Conservation (phyloP, 768 basidiomycete species). For the Podaxis mareebaensis region DNA sequence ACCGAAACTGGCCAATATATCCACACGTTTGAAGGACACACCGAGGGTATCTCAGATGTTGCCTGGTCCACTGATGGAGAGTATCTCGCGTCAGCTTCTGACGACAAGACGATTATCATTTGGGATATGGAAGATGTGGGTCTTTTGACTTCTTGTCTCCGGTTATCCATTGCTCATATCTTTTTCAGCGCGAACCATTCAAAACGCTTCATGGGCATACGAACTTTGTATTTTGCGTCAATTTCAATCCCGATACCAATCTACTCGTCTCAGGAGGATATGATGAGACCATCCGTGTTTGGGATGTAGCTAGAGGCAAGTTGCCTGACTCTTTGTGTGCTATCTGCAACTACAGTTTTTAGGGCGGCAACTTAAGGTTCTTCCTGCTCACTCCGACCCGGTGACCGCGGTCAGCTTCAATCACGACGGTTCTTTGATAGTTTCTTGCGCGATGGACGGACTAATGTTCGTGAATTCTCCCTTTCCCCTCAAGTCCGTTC, state of each 20-base stretch:
- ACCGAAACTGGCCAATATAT: constrained; percentile 69
- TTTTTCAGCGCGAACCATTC: constrained; percentile 51
- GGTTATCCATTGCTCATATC: constrained; percentile 15
- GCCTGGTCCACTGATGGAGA: constrained; percentile 86
- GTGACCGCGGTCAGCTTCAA: constrained; percentile 95
- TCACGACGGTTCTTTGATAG: constrained; percentile 91
- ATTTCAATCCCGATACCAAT: constrained; percentile 89
- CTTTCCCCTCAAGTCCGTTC: background rate
- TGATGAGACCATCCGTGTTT: constrained; percentile 95
- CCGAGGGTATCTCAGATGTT: constrained; percentile 85
- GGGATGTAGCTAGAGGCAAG: constrained; percentile 92
- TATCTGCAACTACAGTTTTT: constrained; percentile 4
- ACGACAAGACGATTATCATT: constrained; percentile 86
- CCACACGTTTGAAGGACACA: constrained; percentile 72
- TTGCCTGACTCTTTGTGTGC: background rate
- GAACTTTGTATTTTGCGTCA: constrained; percentile 91
- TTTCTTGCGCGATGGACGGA: constrained; percentile 96
- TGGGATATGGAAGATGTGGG: constrained; percentile 76
- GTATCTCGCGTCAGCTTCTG: constrained; percentile 88
- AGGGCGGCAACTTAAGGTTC: constrained; percentile 84
- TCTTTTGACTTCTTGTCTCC: background rate
- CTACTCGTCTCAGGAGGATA: constrained; percentile 91
- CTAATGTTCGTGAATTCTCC: constrained; percentile 65
- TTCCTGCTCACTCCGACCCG: constrained; percentile 97
- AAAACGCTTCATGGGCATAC: constrained; percentile 84